Conservation (phyloP, 208 protist genomes). For the Strigomonas oncopelti region DNA sequence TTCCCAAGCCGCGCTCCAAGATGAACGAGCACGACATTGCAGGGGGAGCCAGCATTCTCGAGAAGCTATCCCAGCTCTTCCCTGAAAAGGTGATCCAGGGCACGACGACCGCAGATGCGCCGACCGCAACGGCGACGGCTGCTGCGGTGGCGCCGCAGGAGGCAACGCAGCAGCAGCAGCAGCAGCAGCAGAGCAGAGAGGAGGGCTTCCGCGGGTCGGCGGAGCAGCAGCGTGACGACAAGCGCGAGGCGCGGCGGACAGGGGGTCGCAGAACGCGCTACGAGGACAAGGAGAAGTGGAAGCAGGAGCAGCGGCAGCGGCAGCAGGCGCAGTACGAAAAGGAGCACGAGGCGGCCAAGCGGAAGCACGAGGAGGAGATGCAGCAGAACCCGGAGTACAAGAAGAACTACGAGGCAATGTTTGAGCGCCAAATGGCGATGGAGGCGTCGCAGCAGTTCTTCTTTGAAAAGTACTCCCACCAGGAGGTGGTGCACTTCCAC, state of each 20-base stretch:
- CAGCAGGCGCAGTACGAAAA: slow-evolving; percentile 35
- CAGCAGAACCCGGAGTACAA: slow-evolving; percentile 64
- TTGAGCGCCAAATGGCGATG: slow-evolving; percentile 58
- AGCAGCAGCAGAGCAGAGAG: not conserved
- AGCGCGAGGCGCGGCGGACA: not conserved
- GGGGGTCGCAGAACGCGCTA: not conserved
- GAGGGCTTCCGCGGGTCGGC: not conserved
- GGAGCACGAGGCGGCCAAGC: slow-evolving; percentile 33
- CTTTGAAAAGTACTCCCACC: slow-evolving; percentile 44
- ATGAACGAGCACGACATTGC: not conserved
- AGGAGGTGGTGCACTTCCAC: slow-evolving; percentile 44
- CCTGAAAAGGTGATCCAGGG: not conserved
- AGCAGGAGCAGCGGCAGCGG: slow-evolving; percentile 8
- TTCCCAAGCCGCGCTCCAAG: not conserved
- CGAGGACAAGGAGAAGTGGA: not conserved
- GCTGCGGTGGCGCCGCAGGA: not conserved
- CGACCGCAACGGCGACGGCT: too few species aligned
- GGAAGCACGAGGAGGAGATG: slow-evolving; percentile 65
- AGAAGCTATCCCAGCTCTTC: not conserved
- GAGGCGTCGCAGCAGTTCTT: slow-evolving; percentile 42
- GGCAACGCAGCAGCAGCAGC: too few species aligned
- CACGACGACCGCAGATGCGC: too few species aligned
- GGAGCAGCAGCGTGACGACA: not conserved
- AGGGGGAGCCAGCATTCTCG: not conserved
- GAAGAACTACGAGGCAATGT: slow-evolving; percentile 57